These are phyloP conservation scores for Cardamine resedifolia DNA, from an alignment of 345 rosid species.

Conservation along the genomic window DNA sequence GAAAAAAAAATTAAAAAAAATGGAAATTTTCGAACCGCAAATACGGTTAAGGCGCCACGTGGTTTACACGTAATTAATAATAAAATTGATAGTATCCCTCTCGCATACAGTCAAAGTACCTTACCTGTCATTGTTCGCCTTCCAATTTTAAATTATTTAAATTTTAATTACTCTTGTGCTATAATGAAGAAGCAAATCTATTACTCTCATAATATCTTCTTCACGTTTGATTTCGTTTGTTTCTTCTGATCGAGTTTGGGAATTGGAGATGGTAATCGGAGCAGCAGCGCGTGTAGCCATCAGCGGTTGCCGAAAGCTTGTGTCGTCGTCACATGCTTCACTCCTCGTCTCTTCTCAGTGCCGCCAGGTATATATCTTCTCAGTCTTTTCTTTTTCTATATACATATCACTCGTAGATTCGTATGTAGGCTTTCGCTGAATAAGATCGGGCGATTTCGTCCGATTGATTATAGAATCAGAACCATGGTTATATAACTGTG, in stretches of 20 bases:
- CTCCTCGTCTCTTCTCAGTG: constrained; percentile 32
- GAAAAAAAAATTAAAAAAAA: too few species aligned
- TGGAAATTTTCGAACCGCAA: too few species aligned
- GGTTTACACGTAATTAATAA: background rate
- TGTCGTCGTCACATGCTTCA: constrained; percentile 20
- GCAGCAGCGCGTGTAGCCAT: constrained; percentile 39
- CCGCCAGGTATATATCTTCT: constrained; percentile 27
- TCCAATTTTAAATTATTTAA: background rate
- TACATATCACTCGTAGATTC: background rate
- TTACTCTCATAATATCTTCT: background rate
- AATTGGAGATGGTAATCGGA: constrained; percentile 30
- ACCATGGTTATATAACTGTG: background rate
- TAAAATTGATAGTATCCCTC: background rate
- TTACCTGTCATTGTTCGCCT: constrained; percentile 8
- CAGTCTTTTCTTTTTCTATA: background rate
- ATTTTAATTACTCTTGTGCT: background rate
- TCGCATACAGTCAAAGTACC: background rate
- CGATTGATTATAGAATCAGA: constrained; percentile 12
- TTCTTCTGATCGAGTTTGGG: constrained; percentile 11
- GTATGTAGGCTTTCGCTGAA: background rate
- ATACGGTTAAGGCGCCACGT: constrained; percentile 8
- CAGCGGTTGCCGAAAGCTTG: constrained; percentile 29
- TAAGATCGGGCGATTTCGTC: background rate
- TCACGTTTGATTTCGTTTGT: background rate
- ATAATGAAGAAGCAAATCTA: background rate